A percentile compares a stretch with the other conserved stretches of the same genome.
phyloP scores from a whole-genome alignment of 169 alveolate species.

The Cryptosporidium xiaoi region DNA sequence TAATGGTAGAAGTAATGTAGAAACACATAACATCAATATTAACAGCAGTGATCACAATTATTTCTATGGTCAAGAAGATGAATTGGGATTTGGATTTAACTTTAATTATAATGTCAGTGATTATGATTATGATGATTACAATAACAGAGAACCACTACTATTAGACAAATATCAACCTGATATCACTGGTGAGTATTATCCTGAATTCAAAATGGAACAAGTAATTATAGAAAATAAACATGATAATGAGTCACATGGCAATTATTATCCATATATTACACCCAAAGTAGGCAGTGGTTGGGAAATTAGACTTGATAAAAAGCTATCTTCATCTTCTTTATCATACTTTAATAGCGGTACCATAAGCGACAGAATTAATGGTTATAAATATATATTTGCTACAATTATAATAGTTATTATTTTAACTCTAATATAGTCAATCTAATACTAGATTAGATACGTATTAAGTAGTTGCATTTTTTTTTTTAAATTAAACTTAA shows the following conservation, averaged over 20 bases:
- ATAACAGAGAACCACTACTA: conserved; percentile 31
- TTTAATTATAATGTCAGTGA: not conserved
- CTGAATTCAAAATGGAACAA: conserved; percentile 66
- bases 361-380: too few species aligned
- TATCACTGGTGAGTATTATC: conserved; percentile 31
- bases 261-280: not conserved
- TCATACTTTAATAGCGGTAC: too few species aligned
- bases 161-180: conserved; percentile 71
- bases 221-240: not conserved
- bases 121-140: not conserved
- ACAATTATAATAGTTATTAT: too few species aligned
- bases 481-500: too few species aligned
- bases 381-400: too few species aligned
- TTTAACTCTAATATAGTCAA: too few species aligned
- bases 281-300: not conserved
- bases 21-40: not conserved
- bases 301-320: not conserved
- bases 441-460: too few species aligned
- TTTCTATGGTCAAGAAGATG: not conserved
- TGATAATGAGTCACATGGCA: not conserved
- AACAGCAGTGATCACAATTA: not conserved
- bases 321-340: not conserved
- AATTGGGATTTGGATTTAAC: not conserved
- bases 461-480: too few species aligned
- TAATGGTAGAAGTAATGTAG: not conserved